These are phyloP conservation scores for Hyaloscypha variabilis DNA, from an alignment of 495 filamentous ascomycete genomes.

Conservation along the genomic window DNA sequence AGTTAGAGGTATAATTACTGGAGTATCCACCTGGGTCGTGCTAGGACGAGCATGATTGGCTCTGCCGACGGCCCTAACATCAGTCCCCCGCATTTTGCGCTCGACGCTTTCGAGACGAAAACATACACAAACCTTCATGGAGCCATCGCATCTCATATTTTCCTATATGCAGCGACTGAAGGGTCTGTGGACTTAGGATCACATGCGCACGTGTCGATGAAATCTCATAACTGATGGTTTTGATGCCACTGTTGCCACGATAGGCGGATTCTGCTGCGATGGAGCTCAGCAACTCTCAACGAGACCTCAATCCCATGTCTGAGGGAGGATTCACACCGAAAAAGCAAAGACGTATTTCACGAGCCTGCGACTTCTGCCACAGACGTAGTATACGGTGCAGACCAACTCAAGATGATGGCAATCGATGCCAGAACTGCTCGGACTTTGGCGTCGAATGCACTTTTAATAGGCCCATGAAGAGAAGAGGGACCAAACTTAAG, in stretches of 20 bases:
- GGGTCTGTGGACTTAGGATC: neutral
- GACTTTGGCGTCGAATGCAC: slow-evolving; percentile 22
- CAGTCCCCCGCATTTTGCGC: too few species aligned
- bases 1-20: too few species aligned
- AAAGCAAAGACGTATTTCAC: slow-evolving; percentile 18
- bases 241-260: neutral
- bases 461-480: slow-evolving; percentile 24
- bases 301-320: neutral
- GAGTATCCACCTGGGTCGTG: too few species aligned
- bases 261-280: neutral
- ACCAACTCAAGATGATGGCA: slow-evolving; percentile 1
- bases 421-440: slow-evolving; percentile 21
- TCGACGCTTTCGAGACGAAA: neutral
- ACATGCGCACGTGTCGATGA: neutral
- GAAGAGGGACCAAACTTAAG: slow-evolving; percentile 20
- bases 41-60: too few species aligned
- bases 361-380: slow-evolving; percentile 30
- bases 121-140: neutral
- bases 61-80: too few species aligned
- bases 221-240: neutral
- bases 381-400: slow-evolving; percentile 20
- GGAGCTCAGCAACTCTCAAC: neutral
- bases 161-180: neutral
- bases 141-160: neutral
- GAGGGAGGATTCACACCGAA: neutral